Conservation (phyloP, 768 basidiomycete species). For the Kwoniella mangroviensis region DNA sequence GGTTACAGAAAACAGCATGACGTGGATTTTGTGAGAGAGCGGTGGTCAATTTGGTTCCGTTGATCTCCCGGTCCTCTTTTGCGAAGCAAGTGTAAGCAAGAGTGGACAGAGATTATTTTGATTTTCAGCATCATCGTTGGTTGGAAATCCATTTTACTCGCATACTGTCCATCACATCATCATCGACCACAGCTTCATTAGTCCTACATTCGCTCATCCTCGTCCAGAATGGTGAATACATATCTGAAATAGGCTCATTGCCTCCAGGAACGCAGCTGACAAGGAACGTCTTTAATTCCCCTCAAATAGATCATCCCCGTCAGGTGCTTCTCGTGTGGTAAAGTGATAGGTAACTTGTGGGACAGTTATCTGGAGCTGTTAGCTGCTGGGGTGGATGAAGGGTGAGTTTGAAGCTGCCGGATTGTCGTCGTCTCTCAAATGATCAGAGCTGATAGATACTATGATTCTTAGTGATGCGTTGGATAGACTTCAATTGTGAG, state of each 20-base stretch:
- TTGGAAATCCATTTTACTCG: too few relatives aligned
- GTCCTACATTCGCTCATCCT: not conserved
- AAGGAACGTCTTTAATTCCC: not conserved
- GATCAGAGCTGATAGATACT: conserved; percentile 3
- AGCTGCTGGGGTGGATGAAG: conserved; percentile 80
- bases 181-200: conserved; percentile 1
- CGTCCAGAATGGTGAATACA: conserved; percentile 21
- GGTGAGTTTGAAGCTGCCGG: conserved; percentile 63
- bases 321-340: conserved; percentile 93
- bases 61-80: conserved; percentile 7
- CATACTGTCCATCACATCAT: not conserved
- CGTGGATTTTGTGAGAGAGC: not conserved
- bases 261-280: not conserved
- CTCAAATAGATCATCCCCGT: conserved; percentile 84
- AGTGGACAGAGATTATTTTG: too few relatives aligned
- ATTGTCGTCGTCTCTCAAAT: not conserved
- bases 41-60: conserved; percentile 5
- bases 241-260: not conserved
- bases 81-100: not conserved
- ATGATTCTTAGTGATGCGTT: conserved; percentile 72
- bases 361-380: conserved; percentile 80
- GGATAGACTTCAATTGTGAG: conserved; percentile 75
- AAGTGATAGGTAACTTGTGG: conserved; percentile 98
- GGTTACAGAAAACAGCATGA: not conserved
- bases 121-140: too few relatives aligned